A percentile compares a stretch with the other conserved stretches of the same genome.
Conservation (phyloP, 257 asterid genomes). For the Marsdenia floribunda region DNA sequence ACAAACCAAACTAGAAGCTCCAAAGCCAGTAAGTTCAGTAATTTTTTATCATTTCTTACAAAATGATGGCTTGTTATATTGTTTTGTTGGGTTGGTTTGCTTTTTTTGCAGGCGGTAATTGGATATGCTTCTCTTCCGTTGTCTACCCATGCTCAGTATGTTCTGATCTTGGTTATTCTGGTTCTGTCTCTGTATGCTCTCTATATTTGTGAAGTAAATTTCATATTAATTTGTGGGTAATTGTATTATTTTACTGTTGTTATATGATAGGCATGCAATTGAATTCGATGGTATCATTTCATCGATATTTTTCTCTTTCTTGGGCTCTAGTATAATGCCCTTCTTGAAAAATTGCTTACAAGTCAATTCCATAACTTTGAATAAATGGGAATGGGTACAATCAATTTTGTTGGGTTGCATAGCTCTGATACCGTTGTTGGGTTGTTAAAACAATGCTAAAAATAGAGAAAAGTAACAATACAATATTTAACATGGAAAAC, state of each 20-base stretch:
- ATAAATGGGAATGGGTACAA: too few relatives aligned
- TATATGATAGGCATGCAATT: neutral
- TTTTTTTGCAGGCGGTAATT: constrained; percentile 68
- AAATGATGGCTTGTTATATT: constrained; percentile 6
- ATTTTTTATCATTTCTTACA: constrained; percentile 16
- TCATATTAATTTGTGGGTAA: neutral
- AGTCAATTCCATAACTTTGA: neutral
- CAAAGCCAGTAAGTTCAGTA: constrained; percentile 77
- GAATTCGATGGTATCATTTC: neutral
- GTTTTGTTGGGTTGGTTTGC: constrained; percentile 17
- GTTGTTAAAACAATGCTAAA: too few relatives aligned
- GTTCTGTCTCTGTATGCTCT: constrained; percentile 2
- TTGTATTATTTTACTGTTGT: neutral
- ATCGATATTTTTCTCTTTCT: neutral
- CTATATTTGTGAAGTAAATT: neutral
- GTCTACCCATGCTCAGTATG: constrained; percentile 90
- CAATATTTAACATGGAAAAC: too few relatives aligned
- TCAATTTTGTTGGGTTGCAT: too few relatives aligned
- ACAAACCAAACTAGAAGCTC: constrained; percentile 92
- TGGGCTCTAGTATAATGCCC: neutral
- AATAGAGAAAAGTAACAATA: too few relatives aligned
- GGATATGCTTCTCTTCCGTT: constrained; percentile 93
- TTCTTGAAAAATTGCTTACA: neutral
- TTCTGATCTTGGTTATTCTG: constrained; percentile 14
- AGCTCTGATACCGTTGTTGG: too few relatives aligned